Base-by-base conservation (phyloP, 2,329 filamentous ascomycete genomes). In the Paraphoma chrysanthemicola region DNA sequence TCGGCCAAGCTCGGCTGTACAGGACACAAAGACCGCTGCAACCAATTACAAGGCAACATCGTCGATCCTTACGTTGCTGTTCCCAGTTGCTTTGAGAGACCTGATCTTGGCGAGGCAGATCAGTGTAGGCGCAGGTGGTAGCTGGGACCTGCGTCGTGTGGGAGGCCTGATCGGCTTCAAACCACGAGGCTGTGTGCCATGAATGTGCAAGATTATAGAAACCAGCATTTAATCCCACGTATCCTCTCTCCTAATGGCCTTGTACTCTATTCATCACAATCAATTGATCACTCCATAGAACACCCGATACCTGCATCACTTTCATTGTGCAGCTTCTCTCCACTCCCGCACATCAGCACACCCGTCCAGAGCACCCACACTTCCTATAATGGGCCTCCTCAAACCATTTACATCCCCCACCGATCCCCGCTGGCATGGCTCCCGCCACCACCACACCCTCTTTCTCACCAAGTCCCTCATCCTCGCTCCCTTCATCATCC, bases 371-470 rank as follows among this genome's bases (percentile, higher is more conserved):
- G 12, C 16, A 17, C 18, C 38, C 51, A 41, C 17, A 41, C 17
- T 23, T 23, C 23, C 23, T 23, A 23, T 23, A 23, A 62, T 60
- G 59, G 28, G 33, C 12, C 5, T 62, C 44, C 10, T 57, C 33
- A 43, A 44, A 39, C 33, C 38, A 11, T 52, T 60, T 14, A 53
- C 36, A 17, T 36, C n/a, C 4, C 51, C 59, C 9, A 16, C 18
- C 39, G 56, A 60, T 38, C 23, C 48, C 10, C 52, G 41, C 50
- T 64, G 60, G 62, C 54, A 57, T 45, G 58, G 57, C 38, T 3
- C 38, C 16, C 54, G 39, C 48, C 51, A 51, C 31, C 61, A 63
- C 45, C 56, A 57, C 51, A 48, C 29, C 16, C 9, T 56, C 28
- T 65, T 61, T 36, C 41, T 52, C 33, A 6, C 56, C 10, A 63